Evolutionary conservation across 1,139 yeast genomes (phyloP), one percentile per base, ranked within the genome.

Genomic region (Hansenula lynferdii): DNA sequence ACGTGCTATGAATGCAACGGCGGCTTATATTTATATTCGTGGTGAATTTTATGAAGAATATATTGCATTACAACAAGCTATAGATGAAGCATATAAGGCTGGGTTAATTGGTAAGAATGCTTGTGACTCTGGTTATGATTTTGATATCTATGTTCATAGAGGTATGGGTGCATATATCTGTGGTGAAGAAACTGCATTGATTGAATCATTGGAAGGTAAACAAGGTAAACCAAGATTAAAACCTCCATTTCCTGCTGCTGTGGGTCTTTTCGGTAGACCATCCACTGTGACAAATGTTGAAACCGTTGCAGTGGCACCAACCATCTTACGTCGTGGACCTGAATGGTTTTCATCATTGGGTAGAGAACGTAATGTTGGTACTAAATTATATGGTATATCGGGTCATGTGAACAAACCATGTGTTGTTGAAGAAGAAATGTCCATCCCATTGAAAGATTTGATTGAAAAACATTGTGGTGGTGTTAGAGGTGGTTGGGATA

Each of bases 181-280:
- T 67, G 95, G 95, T 56, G 95, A 85, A 66, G 95, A 85, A 67
- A 85, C 95, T 26, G 89, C 94, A 5, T 69, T 85, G 57, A 85
- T 85, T 57, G 95, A 85, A 66, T 80, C 90, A 2, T 69, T 85
- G 41, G 95, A 85, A 68, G 95, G 95, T 57, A 85, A 85, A 65
- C 92, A 92, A 39, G 95, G 95, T 53, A 85, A 85, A 65, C 95
- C 95, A 54, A 78, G 95, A 67, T 74, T 85, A 62, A 85, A 85
- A 75, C 95, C 95, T 35, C 95, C 95, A 53, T 85, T 85, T 77
- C 95, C 95, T 31, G 95, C 95, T 34, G 95, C 94, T 59, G 90
- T 85, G 41, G 95, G 95, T 58, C 70, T 85, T 42, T 85, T 84
- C 54, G 95, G 95, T 57, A 78, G 95, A 64, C 95, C 95, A 49